Conservation (phyloP, 2,329 filamentous ascomycete species). For the Zymoseptoria brevis region DNA sequence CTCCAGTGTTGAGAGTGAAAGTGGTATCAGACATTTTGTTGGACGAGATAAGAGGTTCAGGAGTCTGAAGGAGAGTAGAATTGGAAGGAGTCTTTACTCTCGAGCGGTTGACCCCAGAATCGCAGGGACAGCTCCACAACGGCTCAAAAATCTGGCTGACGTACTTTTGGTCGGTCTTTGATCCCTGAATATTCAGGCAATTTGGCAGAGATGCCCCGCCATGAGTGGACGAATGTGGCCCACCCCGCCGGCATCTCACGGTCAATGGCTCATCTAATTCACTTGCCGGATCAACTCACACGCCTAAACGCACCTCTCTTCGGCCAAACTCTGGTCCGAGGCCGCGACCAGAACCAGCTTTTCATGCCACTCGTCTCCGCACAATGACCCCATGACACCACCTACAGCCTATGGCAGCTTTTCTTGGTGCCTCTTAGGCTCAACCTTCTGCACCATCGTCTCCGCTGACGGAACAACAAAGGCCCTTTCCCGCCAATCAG, state of each 20-base stretch:
- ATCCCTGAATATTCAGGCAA: background rate
- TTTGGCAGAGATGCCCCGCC: background rate
- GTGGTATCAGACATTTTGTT: conserved; percentile 20
- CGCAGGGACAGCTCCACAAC: background rate
- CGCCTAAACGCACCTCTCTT: background rate
- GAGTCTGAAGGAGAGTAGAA: background rate
- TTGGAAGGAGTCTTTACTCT: background rate
- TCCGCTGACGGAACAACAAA: background rate
- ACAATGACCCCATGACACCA: conserved; percentile 1
- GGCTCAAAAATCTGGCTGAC: background rate
- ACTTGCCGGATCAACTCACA: background rate
- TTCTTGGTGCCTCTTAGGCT: background rate
- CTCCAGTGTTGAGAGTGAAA: conserved; percentile 33
- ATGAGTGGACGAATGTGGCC: background rate
- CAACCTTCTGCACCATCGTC: background rate
- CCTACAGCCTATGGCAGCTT: background rate
- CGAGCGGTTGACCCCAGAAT: background rate
- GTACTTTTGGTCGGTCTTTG: background rate
- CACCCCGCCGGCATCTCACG: background rate
- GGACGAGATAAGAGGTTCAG: conserved; percentile 21
- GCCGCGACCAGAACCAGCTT: too few species aligned
- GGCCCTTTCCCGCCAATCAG: background rate
- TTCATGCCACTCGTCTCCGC: background rate
- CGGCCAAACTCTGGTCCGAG: too few species aligned
- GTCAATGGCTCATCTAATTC: background rate